Base-by-base conservation (phyloP, 108 stramenopile species). In the Skeletonema potamos region DNA sequence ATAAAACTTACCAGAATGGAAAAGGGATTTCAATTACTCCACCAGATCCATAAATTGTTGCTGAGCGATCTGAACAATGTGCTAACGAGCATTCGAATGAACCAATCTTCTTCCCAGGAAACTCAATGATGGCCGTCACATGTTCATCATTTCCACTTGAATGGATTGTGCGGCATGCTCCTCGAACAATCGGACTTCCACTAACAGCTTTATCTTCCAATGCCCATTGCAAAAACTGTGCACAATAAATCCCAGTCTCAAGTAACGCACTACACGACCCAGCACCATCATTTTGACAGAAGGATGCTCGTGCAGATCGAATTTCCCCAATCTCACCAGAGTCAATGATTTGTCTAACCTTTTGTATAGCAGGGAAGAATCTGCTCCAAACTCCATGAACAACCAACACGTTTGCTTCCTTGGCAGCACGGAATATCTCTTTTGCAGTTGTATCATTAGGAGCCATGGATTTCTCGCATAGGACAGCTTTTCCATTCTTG, bases 231-330 rank as follows among this genome's bases (percentile, higher is more conserved):
- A 84, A 72, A 68, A 84, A 84, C 72, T 84, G 83, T 29, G 80
- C 83, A 54, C 83, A 84, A 64, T 84, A 84, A 56, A 84, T 81
- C 5, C 83, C 83, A 29, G 83, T 84, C 66, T 84, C 83, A 15
- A 77, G 57, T 54, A 81, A 54, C 1, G 83, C 83, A n/a, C 63
- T 61, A 32, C 79, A 81, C 17, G 57, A 62, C 6, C 83, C 83
- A 8, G 83, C 83, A 12, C 83, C 83, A 64, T 84, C 83, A 58
- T 76, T 68, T 44, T 84, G 83, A 64, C 83, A 81, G 65, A 84
- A 84, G 5, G 62, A 65, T n/a, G 83, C 83, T 48, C 79, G 70
- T 10, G 83, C 83, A 11, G 75, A 73, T 36, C 66, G n/a, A 28
- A 84, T 58, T 20, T 62, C 65, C 5, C 83, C 83, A 2, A 84